Evolutionary conservation across 2,329 filamentous ascomycete species (phyloP), one percentile per base, ranked within the genome.

Genomic region (Paecilomyces dactylethromorphus): DNA sequence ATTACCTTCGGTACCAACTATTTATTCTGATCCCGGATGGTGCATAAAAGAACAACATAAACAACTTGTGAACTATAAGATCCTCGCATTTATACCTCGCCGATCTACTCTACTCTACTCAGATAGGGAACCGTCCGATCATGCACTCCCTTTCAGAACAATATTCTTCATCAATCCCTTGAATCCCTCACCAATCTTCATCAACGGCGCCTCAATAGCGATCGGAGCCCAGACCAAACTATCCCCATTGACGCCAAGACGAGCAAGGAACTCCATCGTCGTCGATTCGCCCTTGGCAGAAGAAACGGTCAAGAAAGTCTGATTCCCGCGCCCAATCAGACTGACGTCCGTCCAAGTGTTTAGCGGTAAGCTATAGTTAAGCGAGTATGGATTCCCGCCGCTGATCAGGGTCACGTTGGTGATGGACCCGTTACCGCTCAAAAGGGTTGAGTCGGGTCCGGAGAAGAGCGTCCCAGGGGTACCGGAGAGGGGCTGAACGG

Each of bases 381-480:
- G 65, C 5, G 71, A 64, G 59, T 74, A 79, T 1, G 73, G 65
- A 29, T 75, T 71, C 0, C 75, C 76, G 8, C 69, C 69, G 5
- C 71, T 71, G 53, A 77, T 65, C 11, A 79, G 64, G 24, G 73
- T 77, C 1, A 78, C 60, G 33, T 75, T 75, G 21, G 61, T 59
- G n/a, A 71, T 66, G 0, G 62, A 62, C n/a, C 70, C 71, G 55
- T 73, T 71, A 1, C 71, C 67, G 56, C 68, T 62, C 12, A 68
- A 64, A 11, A 81, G 75, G 3, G 68, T 68, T 3, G 78, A 82
- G 65, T 78, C 80, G 1, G 61, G 64, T 18, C 77, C 79, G 1
- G 70, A 66, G n/a, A 81, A 69, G 18, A 81, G 66, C 2, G 71
- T 76, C 0, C 74, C 76, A 32, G 77, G 76, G 1, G 65, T 69